A percentile compares a stretch with the other conserved stretches of the same genome.
phyloP scores from a whole-genome alignment of 2,329 filamentous ascomycete species.

The Paraconiothyrium brasiliense region DNA sequence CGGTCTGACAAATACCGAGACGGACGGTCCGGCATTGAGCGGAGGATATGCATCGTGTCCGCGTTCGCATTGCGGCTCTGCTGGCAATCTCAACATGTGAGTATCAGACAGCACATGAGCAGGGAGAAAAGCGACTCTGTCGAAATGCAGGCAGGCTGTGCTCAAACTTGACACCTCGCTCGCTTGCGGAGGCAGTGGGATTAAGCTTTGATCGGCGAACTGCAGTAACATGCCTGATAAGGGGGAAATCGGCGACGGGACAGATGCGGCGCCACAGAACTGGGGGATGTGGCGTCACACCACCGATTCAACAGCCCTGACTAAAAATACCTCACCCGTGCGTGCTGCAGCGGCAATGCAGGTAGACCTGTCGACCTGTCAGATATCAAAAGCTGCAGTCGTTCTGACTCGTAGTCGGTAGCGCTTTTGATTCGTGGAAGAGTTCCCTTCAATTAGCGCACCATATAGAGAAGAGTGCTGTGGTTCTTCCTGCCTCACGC shows the following conservation, averaged over 20 bases:
- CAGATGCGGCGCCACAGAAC: conserved; percentile 3
- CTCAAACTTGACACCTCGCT: neutral
- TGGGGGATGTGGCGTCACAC: conserved; percentile 14
- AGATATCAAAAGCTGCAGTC: neutral
- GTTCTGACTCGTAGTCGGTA: conserved; percentile 1
- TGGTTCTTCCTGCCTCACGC: too few relatives aligned
- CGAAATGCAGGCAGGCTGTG: neutral
- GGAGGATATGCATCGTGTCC: neutral
- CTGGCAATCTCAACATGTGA: neutral
- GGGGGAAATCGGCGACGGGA: conserved; percentile 4
- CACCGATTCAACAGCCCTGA: conserved; percentile 1
- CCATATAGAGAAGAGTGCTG: too few relatives aligned
- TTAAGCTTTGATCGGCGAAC: conserved; percentile 19
- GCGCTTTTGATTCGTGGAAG: conserved; percentile 1
- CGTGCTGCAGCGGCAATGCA: conserved; percentile 2
- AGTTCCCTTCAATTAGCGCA: neutral
- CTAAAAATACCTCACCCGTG: conserved; percentile 4
- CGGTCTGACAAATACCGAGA: conserved; percentile 4
- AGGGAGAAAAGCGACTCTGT: neutral
- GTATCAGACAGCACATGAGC: neutral
- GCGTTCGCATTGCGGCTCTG: neutral
- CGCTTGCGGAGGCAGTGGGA: conserved; percentile 1
- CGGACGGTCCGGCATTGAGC: conserved; percentile 1
- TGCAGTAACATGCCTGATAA: conserved; percentile 9
- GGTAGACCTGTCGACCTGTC: neutral